Evolutionary conservation across 2,329 filamentous ascomycete species (phyloP), one percentile per base, ranked within the genome.

Genomic region (Aspergillus vadensis): DNA sequence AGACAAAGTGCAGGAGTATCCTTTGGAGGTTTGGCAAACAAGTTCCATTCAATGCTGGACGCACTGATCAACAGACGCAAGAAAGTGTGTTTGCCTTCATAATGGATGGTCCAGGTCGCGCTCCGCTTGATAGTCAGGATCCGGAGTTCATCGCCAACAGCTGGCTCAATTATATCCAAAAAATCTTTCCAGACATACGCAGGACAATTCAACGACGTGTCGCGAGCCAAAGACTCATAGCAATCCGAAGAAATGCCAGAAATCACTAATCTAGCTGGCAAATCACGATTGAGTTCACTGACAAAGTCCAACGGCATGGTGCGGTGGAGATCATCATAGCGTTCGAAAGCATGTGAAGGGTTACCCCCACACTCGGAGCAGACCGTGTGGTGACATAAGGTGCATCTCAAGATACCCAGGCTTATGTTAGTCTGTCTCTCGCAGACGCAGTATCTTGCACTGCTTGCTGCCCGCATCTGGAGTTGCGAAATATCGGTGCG

Each of bases 321-420:
- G 7, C 82, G 79, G 5, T 56, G 39, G 9, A 70, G 51, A 12
- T 36, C 39, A n/a, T 53, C 43, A 54, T 71, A 67, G 30, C 58
- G 58, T 23, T 67, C 14, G 59, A 83, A 86, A 3, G 69, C 63
- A 64, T 86, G 84, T 7, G 66, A 64, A 0, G 86, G 86, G 43
- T 86, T 86, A 2, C 81, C 80, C 2, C 79, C 81, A 65, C 86
- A 88, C 5, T 71, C 69, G 1, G 73, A 67, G 68, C 86, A 89
- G 10, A 82, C 80, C 3, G 82, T 85, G 64, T 88, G 82, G 0
- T 70, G 74, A 64, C 87, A 89, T 5, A 79, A 69, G 0, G 64
- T 67, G 65, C 86, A 89, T 39, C 72, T 65, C 38, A 81, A 76
- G 6, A 88, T 77, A 0, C 66, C 60, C 5, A 69, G 65, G 4